Evolutionary conservation across 2,329 filamentous ascomycete genomes (phyloP), one percentile per base, ranked within the genome.

Genomic region (Aureobasidium sp.): DNA sequence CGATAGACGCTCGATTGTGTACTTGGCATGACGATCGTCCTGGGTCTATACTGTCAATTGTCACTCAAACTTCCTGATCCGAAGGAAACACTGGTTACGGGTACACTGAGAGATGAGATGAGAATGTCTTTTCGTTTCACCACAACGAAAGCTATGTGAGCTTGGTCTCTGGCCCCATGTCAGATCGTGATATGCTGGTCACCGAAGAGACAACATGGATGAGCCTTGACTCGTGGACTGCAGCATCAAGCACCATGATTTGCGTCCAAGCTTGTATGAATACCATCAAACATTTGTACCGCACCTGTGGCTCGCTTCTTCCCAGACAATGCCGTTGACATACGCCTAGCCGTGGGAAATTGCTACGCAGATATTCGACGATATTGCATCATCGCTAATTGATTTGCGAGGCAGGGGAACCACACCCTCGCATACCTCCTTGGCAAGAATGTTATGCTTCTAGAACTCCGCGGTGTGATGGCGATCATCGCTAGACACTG

Each of bases 391-490:
- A 55, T 55, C 31, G 27, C 8, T 9, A n/a, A n/a, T 29, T 55
- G 17, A 17, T 31, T 20, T 25, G 52, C 14, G 2, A 20, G 22
- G 42, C 31, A 49, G 27, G 27, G 14, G 15, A 48, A 22, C 37
- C 6, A 29, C 39, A 20, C 17, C 25, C n/a, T 34, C 15, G 4
- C 31, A 5, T 29, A 15, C 5, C 27, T 31, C 11, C 52, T 56
- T 56, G 52, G 52, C 39, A 56, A 25, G 36, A 6, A 17, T 25
- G 25, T 56, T 31, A 31, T 56, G 37, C 52, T 44, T 56, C 52
- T 56, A 9, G n/a, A 56, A 8, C 27, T 56, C 52, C 52, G 52
- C 52, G 52, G 52, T 44, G 34, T 44, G 37, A 56, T 15, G 52
- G 22, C 52, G 39, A 56, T 56, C 52, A 11, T 44, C 25, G 39